phyloP scores from a whole-genome alignment of 2,329 filamentous ascomycete genomes.

The Stachybotrys chartarum region DNA sequence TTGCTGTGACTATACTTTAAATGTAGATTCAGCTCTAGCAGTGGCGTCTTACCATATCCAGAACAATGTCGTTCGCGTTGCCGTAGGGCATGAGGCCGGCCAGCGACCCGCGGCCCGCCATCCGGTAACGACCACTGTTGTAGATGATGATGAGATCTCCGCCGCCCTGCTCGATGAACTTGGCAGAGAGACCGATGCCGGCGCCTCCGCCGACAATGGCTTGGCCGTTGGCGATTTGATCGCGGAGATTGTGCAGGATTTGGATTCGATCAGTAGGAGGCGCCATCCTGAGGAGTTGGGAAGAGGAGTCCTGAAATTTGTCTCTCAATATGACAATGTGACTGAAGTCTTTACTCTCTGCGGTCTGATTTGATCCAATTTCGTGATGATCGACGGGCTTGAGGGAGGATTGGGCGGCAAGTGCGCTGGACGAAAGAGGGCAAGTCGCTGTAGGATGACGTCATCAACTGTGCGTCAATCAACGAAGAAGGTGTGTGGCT shows the following conservation, averaged over 20 bases:
- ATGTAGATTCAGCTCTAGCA: no score
- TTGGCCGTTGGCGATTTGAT: constrained; percentile 45
- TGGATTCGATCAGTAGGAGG: constrained; percentile 49
- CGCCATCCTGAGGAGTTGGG: constrained; percentile 31
- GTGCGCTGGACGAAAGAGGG: no score
- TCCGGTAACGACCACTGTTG: constrained; percentile 65
- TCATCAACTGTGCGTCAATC: no score
- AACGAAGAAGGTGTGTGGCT: no score
- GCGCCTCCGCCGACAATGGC: constrained; percentile 64
- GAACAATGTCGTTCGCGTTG: constrained; percentile 62
- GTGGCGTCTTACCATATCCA: constrained; percentile 50
- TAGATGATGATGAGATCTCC: constrained; percentile 66
- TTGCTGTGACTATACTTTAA: no score
- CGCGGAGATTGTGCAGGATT: constrained; percentile 47
- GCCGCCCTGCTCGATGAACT: constrained; percentile 61
- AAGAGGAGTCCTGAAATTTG: no score
- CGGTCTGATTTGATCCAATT: no score
- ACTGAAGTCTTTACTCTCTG: no score
- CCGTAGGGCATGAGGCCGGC: constrained; percentile 66
- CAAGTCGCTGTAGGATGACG: no score
- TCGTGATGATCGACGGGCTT: no score
- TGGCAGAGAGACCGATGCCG: constrained; percentile 63
- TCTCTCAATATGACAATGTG: no score
- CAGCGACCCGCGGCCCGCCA: constrained; percentile 63
- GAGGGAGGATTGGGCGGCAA: no score